A percentile compares a stretch with the other conserved stretches of the same genome.
phyloP scores from a whole-genome alignment of 2,329 filamentous ascomycete species.

The Microcera coccophila region DNA sequence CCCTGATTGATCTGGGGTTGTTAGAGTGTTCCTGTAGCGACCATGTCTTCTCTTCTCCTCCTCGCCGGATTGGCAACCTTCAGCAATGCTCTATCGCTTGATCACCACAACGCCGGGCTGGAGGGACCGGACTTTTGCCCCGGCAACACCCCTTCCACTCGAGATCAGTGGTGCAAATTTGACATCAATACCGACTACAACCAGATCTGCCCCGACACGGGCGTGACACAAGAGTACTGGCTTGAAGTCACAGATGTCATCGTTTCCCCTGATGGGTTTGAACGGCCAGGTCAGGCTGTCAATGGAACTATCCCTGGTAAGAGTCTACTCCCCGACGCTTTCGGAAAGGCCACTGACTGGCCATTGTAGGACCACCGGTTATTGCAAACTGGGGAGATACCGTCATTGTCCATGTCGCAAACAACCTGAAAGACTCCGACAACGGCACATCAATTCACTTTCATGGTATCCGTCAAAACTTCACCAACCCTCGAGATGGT shows the following conservation, averaged over 20 bases:
- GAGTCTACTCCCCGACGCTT: not conserved
- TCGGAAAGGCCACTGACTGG: not conserved
- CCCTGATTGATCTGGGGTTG: not conserved
- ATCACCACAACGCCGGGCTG: not conserved
- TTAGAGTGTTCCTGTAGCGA: not conserved
- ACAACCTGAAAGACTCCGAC: slow-evolving; percentile 34
- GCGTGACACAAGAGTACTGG: slow-evolving; percentile 49
- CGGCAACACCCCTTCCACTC: slow-evolving; percentile 32
- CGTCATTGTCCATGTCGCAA: slow-evolving; percentile 53
- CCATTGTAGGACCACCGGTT: slow-evolving; percentile 51
- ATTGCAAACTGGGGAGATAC: slow-evolving; percentile 49
- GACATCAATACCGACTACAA: slow-evolving; percentile 47
- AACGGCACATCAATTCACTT: slow-evolving; percentile 62
- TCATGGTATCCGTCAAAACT: slow-evolving; percentile 58
- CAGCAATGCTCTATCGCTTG: not conserved
- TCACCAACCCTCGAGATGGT: slow-evolving; percentile 54
- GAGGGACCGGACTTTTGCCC: slow-evolving; percentile 5
- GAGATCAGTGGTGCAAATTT: slow-evolving; percentile 45
- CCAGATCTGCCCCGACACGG: slow-evolving; percentile 40
- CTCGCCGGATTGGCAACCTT: not conserved
- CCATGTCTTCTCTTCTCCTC: not conserved
- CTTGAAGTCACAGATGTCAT: slow-evolving; percentile 39
- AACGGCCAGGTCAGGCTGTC: slow-evolving; percentile 41
- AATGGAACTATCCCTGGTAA: slow-evolving; percentile 49
- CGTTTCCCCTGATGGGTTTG: slow-evolving; percentile 44